Evolutionary conservation across 805 yeast species (phyloP).

Genomic region (Candida koratica): DNA sequence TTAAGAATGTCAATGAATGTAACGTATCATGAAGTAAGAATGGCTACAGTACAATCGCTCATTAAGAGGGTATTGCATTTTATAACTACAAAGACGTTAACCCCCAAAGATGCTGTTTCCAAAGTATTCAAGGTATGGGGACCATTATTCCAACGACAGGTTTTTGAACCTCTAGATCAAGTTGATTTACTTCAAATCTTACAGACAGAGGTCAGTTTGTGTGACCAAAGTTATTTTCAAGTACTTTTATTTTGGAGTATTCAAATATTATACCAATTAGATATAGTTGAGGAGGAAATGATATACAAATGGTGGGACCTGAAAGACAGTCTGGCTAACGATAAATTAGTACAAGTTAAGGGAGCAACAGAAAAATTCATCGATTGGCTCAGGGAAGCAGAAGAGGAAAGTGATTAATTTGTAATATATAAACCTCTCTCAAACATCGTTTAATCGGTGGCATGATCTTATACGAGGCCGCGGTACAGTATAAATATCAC

Average conservation of each 20-base stretch:
- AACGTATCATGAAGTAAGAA: constrained; percentile 85
- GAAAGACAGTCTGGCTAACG: constrained; percentile 30
- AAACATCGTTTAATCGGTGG: constrained; percentile 3
- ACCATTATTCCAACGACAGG: constrained; percentile 74
- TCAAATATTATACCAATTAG: constrained; percentile 71
- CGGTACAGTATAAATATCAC: no score
- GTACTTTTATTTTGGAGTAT: constrained; percentile 50
- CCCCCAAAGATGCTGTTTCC: constrained; percentile 68
- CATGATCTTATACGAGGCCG: constrained; percentile 9
- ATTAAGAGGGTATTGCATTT: constrained; percentile 66
- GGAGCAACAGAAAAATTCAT: constrained; percentile 67
- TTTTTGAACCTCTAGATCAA: constrained; percentile 75
- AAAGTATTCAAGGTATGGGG: constrained; percentile 83
- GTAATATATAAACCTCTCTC: background rate
- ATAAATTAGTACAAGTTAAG: constrained; percentile 46
- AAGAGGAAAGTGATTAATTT: constrained; percentile 39
- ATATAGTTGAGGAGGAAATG: constrained; percentile 76
- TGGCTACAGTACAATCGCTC: constrained; percentile 73
- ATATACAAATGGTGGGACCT: constrained; percentile 80
- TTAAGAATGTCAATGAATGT: constrained; percentile 97
- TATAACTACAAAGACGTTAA: constrained; percentile 71
- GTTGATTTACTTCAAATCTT: constrained; percentile 58
- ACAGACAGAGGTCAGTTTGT: constrained; percentile 40
- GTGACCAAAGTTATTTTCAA: constrained; percentile 41
- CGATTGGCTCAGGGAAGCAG: constrained; percentile 83